These are phyloP conservation scores for Saccharomyces hybrid DNA, from an alignment of 1,139 yeast genomes.

Conservation along the genomic window DNA sequence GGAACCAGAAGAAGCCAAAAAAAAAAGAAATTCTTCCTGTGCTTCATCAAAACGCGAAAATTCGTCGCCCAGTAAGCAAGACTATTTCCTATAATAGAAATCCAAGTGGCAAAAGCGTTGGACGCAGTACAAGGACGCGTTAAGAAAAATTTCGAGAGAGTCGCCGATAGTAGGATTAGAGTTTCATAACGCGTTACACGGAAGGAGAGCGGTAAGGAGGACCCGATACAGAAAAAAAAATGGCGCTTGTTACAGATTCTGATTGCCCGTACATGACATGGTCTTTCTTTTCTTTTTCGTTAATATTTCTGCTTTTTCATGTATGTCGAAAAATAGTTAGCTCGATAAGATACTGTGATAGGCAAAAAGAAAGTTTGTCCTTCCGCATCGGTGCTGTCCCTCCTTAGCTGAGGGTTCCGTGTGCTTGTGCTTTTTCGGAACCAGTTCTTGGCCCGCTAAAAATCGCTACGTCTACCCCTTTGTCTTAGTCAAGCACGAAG, in stretches of 20 bases:
- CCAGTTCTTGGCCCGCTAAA: neutral
- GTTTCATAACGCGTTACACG: neutral
- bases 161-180: neutral
- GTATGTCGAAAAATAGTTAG: neutral
- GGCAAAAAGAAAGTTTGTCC: neutral
- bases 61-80: neutral
- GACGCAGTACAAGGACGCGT: neutral
- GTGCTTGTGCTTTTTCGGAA: neutral
- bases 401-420: neutral
- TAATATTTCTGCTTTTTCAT: neutral
- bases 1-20: neutral
- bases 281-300: neutral
- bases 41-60: neutral
- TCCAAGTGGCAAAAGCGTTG: neutral
- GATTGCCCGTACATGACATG: neutral
- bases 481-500: neutral
- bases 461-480: neutral
- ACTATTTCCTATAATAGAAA: neutral
- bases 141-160: neutral
- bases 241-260: neutral
- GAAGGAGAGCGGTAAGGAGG: neutral
- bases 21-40: neutral
- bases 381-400: neutral
- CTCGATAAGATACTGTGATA: neutral
- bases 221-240: neutral